Conservation (phyloP, 805 yeast species). For the Wickerhamiella kazuoi region DNA sequence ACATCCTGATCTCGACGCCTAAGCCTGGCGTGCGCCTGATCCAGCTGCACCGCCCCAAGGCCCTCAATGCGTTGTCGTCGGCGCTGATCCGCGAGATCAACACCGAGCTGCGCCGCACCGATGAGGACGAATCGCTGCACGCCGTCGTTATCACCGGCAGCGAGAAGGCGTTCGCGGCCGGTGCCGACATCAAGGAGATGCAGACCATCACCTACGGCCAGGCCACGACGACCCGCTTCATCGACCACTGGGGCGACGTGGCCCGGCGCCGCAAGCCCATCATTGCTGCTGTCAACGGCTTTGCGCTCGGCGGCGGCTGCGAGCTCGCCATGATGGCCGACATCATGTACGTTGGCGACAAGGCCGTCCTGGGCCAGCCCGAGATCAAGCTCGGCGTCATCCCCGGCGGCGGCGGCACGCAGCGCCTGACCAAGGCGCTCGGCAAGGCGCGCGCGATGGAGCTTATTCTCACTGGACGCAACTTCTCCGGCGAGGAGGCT, state of each 20-base stretch:
- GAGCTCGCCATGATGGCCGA: slow-evolving; percentile 39
- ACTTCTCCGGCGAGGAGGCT: slow-evolving; percentile 29
- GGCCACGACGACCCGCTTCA: slow-evolving; percentile 22
- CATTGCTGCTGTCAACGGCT: slow-evolving; percentile 38
- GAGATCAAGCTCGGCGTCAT: slow-evolving; percentile 35
- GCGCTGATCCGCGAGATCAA: slow-evolving; percentile 24
- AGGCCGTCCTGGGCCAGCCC: slow-evolving; percentile 37
- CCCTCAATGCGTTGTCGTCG: slow-evolving; percentile 26
- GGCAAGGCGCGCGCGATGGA: slow-evolving; percentile 37
- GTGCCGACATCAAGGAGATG: slow-evolving; percentile 40
- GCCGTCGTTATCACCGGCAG: slow-evolving; percentile 33
- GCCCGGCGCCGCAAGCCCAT: slow-evolving; percentile 29
- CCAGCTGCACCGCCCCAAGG: slow-evolving; percentile 28
- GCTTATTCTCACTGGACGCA: slow-evolving; percentile 30
- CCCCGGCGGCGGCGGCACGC: slow-evolving; percentile 39
- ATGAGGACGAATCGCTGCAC: slow-evolving; percentile 24
- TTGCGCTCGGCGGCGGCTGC: slow-evolving; percentile 40
- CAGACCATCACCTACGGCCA: slow-evolving; percentile 23
- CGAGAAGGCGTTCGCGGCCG: slow-evolving; percentile 35
- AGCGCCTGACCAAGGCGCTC: slow-evolving; percentile 30
- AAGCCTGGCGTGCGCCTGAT: slow-evolving; percentile 25
- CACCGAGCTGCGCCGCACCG: slow-evolving; percentile 23
- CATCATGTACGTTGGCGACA: slow-evolving; percentile 32
- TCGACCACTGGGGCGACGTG: slow-evolving; percentile 26
- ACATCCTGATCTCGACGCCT: slow-evolving; percentile 25